Evolutionary conservation across 768 basidiomycete species (phyloP), one percentile per base, ranked within the genome.

Genomic region (Amanita muscaria): DNA sequence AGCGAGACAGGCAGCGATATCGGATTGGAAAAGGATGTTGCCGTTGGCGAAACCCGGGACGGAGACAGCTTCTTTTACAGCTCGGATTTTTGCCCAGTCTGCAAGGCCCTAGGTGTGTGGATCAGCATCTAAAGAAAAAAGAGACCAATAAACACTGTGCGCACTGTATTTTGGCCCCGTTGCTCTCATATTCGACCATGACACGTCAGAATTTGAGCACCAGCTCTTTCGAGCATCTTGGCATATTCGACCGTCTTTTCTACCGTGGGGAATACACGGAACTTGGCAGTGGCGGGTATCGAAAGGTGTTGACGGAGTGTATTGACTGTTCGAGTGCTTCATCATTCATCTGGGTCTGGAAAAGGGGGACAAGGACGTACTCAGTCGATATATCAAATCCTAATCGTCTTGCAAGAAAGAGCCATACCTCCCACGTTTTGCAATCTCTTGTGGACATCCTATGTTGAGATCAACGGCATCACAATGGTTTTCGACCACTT

Each of bases 41-140:
- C 96, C 96, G 61, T 99, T 99, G 0, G 94, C 93, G 59, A 99
- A 88, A 3, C 98, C 92, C 3, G 93, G 94, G 0, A 99, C 77
- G 1, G 77, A 79, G 29, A 98, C 88, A 1, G 88, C 87, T 53
- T 85, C 62, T 60, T 93, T 96, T 53, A 99, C 91, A 0, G 89
- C 88, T 6, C 74, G 76, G 56, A 99, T 97, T 62, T 96, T 83
- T 19, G 66, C 67, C 86, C 88, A 96, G 54, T 89, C 88, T 5
- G 91, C 91, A 9, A 93, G 61, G 14, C 92, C 92, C 82, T 86
- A 52, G n/a, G n/a, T n/a, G 7, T 34, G 44, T 42, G 18, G 19
- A 21, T 23, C 22, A 24, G 22, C 3, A n/a, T n/a, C n/a, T n/a
- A n/a, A n/a, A n/a, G n/a, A n/a, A n/a, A n/a, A n/a, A n/a, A n/a